These are phyloP conservation scores for Geotrichum histeridarum DNA, from an alignment of 1,139 yeast species.

Conservation along the genomic window DNA sequence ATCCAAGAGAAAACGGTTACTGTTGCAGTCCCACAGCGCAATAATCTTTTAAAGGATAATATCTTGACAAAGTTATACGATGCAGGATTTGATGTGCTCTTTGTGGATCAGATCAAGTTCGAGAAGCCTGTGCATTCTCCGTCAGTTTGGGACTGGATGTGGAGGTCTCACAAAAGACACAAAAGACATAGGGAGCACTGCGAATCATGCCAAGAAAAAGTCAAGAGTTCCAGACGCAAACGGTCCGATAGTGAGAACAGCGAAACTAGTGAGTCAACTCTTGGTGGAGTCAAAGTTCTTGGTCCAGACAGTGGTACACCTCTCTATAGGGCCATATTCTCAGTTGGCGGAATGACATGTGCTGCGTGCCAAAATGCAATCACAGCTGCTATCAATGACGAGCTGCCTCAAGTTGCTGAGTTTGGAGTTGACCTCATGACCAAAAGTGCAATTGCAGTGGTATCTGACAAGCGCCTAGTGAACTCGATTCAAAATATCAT, in stretches of 20 bases:
- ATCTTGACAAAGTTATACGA: conserved; percentile 13
- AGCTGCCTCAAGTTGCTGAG: conserved; percentile 36
- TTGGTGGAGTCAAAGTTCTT: conserved; percentile 18
- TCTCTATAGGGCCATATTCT: conserved; percentile 48
- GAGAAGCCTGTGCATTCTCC: neutral
- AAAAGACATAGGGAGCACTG: conserved; percentile 39
- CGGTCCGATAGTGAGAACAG: conserved; percentile 10
- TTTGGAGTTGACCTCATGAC: conserved; percentile 37
- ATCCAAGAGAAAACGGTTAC: conserved; percentile 10
- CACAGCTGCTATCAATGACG: conserved; percentile 41
- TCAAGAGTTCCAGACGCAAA: neutral
- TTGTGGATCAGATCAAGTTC: conserved; percentile 23
- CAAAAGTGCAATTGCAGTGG: conserved; percentile 34
- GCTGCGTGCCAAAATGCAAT: conserved; percentile 53
- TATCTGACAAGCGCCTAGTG: conserved; percentile 48
- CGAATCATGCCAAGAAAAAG: conserved; percentile 34
- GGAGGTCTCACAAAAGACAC: conserved; percentile 21
- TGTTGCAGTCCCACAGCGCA: conserved; percentile 9
- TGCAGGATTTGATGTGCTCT: conserved; percentile 34
- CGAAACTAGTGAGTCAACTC: conserved; percentile 10
- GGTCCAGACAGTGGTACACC: conserved; percentile 20
- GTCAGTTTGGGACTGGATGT: conserved; percentile 24
- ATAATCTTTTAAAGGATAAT: neutral
- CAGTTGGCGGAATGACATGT: conserved; percentile 64
- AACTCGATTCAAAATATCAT: conserved; percentile 46